Conservation (phyloP, 2,329 filamentous ascomycete species). For the Cryphonectria naterciae region DNA sequence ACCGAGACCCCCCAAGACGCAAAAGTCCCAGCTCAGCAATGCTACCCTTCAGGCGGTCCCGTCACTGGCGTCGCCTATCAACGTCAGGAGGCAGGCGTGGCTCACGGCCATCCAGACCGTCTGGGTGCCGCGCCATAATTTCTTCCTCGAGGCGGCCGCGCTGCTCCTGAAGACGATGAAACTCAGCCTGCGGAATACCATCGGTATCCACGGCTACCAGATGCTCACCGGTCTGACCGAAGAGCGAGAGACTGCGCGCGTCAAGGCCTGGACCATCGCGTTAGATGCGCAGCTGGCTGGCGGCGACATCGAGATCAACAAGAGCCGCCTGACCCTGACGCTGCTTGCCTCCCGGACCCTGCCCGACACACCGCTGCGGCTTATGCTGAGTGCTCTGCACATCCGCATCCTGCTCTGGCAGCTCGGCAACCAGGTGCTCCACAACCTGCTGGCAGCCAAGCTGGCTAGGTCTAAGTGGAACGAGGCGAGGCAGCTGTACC, state of each 20-base stretch:
- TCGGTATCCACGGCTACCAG: conserved; percentile 79
- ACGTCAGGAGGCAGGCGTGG: conserved; percentile 88
- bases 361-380: conserved; percentile 76
- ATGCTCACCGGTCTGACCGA: conserved; percentile 78
- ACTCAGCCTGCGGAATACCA: conserved; percentile 75
- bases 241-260: conserved; percentile 82
- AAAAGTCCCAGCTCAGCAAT: conserved; percentile 45
- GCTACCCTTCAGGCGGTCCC: conserved; percentile 58
- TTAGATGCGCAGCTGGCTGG: conserved; percentile 91
- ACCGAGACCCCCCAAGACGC: conserved; percentile 56
- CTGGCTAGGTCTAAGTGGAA: conserved; percentile 81
- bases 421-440: conserved; percentile 66
- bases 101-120: conserved; percentile 90
- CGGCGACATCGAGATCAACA: conserved; percentile 87
- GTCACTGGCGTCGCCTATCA: conserved; percentile 78
- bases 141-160: conserved; percentile 82
- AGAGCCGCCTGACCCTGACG: conserved; percentile 81
- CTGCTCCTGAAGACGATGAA: conserved; percentile 80
- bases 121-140: conserved; percentile 86
- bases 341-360: conserved; percentile 86
- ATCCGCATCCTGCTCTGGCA: conserved; percentile 89
- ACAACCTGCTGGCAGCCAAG: conserved; percentile 72
- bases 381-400: conserved; percentile 93
- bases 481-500: conserved; percentile 70
- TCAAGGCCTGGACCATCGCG: conserved; percentile 92